phyloP scores from a whole-genome alignment of 805 yeast genomes.

The Teunomyces aglyptinius region DNA sequence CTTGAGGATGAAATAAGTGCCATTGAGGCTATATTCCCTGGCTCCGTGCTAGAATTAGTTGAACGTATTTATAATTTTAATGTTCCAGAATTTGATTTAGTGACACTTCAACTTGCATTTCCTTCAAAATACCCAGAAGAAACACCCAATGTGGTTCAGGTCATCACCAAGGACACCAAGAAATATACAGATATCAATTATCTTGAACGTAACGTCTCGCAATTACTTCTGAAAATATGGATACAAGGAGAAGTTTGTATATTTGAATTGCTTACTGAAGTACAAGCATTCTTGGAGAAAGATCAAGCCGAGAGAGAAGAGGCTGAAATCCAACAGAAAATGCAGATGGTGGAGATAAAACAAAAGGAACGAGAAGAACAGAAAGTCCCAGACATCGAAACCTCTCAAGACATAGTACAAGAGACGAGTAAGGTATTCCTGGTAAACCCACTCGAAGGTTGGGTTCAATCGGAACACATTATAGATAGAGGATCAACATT shows the following conservation, averaged over 20 bases:
- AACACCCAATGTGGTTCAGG: slow-evolving; percentile 63
- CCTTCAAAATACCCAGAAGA: slow-evolving; percentile 68
- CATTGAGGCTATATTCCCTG: slow-evolving; percentile 85
- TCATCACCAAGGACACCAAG: slow-evolving; percentile 32
- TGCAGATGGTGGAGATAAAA: background rate
- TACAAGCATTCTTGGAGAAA: slow-evolving; percentile 46
- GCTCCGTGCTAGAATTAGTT: slow-evolving; percentile 40
- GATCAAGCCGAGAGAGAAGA: slow-evolving; percentile 30
- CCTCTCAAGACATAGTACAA: background rate
- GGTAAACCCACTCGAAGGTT: slow-evolving; percentile 58
- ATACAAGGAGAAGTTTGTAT: slow-evolving; percentile 68
- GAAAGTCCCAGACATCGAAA: background rate
- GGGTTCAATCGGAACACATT: slow-evolving; percentile 77
- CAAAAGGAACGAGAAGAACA: slow-evolving; percentile 3
- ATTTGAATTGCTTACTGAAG: slow-evolving; percentile 72
- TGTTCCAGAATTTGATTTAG: slow-evolving; percentile 61
- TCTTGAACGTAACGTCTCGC: slow-evolving; percentile 45
- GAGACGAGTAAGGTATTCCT: background rate
- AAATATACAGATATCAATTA: slow-evolving; percentile 44
- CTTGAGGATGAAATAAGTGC: slow-evolving; percentile 74
- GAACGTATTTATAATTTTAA: slow-evolving; percentile 45
- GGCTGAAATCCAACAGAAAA: background rate
- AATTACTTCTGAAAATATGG: slow-evolving; percentile 37
- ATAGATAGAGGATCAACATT: slow-evolving; percentile 84
- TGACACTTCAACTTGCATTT: slow-evolving; percentile 66